Base-by-base conservation (phyloP, 1,284 basidiomycete species). In the Ustilago esculenta region DNA sequence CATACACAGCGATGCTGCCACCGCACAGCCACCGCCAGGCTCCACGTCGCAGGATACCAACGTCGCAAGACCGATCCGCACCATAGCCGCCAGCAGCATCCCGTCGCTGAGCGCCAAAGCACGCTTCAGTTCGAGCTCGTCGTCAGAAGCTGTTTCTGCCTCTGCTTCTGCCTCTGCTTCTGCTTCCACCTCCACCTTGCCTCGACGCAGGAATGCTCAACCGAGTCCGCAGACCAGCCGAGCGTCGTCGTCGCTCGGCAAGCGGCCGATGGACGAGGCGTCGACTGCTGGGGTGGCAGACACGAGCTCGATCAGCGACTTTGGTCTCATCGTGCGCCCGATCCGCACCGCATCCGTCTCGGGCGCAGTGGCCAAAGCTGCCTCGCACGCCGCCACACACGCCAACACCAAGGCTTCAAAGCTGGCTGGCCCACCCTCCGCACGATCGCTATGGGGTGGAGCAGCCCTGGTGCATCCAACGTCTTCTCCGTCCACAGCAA, bases 381-480 rank as follows among this genome's bases (percentile, higher is more conserved):
- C 7, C 27, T 15, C 14, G 15, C 41, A 29, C 7, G 20, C 33
- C 17, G 34, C 9, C n/a, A 21, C 32, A 5, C 23, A n/a, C 9
- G 32, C 30, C n/a, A 20, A 33, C n/a, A 23, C 25, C 17, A 37
- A 46, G 17, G 40, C n/a, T 3, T 44, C 52, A 20, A 64, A 63
- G 37, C 44, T 70, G 0, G 60, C 60, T 2, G 66, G 66, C 5
- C 66, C 66, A 3, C 66, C 66, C 1, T 64, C 66, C 6, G 40
- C 60, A 14, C 55, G 66, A 24, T 9, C 51, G 21, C 59, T 55
- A 17, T 59, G 66, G 60, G 32, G 17, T 0, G 32, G 10, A 9
- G 25, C 51, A 15, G 35, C 48, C 6, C 25, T 44, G 9, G 15
- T 37, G n/a, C 58, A 56, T 32, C 12, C 45, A 1, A 3, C 32